Conservation (phyloP, 208 protist genomes). For the Acanthamoeba triangularis region DNA sequence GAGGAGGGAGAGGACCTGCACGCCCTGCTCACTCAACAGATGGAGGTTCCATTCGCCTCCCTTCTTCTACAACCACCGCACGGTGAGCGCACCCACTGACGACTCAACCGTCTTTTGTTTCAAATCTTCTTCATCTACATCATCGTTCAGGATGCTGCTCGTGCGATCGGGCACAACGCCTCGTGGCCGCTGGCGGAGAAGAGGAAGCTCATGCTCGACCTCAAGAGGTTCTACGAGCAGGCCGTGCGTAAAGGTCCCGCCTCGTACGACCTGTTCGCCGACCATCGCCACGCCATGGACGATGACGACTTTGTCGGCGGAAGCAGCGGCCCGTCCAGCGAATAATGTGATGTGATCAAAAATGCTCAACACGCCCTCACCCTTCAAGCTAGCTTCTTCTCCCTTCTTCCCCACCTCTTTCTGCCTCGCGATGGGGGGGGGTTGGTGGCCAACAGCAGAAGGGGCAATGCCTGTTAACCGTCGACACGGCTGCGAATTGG, state of each 20-base stretch:
- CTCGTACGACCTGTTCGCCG: background rate
- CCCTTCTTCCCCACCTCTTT: too few species aligned
- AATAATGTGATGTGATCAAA: too few species aligned
- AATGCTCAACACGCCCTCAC: too few species aligned
- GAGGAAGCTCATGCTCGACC: slow-evolving; percentile 13
- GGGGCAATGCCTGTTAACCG: too few species aligned
- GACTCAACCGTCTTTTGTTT: background rate
- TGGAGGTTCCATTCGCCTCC: background rate
- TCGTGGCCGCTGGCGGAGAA: slow-evolving; percentile 35
- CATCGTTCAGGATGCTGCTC: background rate
- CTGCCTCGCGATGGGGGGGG: too few species aligned
- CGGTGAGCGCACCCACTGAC: background rate
- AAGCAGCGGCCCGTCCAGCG: background rate
- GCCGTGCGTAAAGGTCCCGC: background rate
- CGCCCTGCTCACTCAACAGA: background rate
- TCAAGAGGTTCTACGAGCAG: slow-evolving; percentile 14
- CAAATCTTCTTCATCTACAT: background rate
- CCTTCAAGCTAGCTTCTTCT: too few species aligned
- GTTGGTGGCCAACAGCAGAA: too few species aligned
- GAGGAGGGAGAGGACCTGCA: slow-evolving; percentile 35
- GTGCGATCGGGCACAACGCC: background rate
- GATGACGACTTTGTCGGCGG: background rate
- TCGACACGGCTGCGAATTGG: too few species aligned
- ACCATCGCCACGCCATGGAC: slow-evolving; percentile 1
- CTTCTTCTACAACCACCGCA: background rate